phyloP scores from a whole-genome alignment of 208 protist species.

The Leishmania gerbilli region DNA sequence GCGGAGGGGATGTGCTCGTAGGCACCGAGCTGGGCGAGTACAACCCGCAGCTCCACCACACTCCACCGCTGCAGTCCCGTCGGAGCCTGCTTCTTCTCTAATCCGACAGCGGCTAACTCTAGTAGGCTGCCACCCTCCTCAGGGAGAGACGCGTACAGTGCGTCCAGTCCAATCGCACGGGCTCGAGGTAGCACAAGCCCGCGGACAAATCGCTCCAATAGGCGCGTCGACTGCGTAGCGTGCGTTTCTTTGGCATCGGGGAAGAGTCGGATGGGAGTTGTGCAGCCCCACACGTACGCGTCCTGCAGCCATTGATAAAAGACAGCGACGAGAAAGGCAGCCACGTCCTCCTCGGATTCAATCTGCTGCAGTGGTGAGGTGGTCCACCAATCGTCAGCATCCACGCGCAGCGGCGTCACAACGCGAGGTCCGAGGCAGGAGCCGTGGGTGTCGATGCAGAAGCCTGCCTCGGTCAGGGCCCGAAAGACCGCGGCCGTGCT shows the following conservation, averaged over 20 bases:
- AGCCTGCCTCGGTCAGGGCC: slow-evolving; percentile 51
- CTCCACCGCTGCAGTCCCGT: slow-evolving; percentile 68
- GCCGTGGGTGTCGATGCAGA: slow-evolving; percentile 41
- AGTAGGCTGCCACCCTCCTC: slow-evolving; percentile 48
- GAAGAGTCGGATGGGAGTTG: slow-evolving; percentile 43
- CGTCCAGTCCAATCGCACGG: slow-evolving; percentile 34
- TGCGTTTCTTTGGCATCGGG: slow-evolving; percentile 2
- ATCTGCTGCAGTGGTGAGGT: slow-evolving; percentile 43
- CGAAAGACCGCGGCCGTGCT: slow-evolving; percentile 60
- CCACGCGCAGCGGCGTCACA: slow-evolving; percentile 24
- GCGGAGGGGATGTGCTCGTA: slow-evolving; percentile 35
- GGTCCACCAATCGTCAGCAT: slow-evolving; percentile 39
- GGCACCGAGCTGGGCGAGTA: slow-evolving; percentile 42
- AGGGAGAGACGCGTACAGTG: slow-evolving; percentile 20
- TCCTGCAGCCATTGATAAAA: slow-evolving; percentile 76
- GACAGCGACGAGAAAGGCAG: slow-evolving; percentile 41
- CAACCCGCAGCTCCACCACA: slow-evolving; percentile 56
- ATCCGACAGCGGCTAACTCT: slow-evolving; percentile 23
- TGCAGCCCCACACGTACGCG: slow-evolving; percentile 61
- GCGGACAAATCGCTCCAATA: slow-evolving; percentile 53
- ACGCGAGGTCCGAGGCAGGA: slow-evolving; percentile 53
- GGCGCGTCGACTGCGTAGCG: slow-evolving; percentile 19
- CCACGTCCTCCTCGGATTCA: slow-evolving; percentile 37
- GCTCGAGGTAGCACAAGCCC: slow-evolving; percentile 37
- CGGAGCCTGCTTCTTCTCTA: slow-evolving; percentile 35